A percentile compares a stretch with the other conserved stretches of the same genome.
Evolutionary conservation across 108 stramenopile species (phyloP).

Genomic region (Discostella stelligeroides): DNA sequence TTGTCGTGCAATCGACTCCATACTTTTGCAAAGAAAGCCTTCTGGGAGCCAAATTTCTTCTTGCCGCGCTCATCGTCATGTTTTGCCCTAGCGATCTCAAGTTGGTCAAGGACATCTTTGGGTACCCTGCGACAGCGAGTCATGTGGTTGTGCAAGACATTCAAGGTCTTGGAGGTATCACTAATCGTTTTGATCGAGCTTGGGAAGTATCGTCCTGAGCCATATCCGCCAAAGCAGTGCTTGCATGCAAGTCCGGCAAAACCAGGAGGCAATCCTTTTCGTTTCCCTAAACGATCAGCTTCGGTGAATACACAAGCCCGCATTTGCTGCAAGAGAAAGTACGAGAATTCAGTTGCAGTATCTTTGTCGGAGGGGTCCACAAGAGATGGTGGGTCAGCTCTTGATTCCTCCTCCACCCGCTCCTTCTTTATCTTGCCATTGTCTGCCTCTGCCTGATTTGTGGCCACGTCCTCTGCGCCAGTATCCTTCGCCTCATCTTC

Average conservation of each 20-base stretch:
- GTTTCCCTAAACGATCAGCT: conserved; percentile 49
- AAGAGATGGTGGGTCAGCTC: conserved; percentile 1
- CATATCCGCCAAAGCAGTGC: conserved; percentile 82
- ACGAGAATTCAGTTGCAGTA: conserved; percentile 80
- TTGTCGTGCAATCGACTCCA: conserved; percentile 78
- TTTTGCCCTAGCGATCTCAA: conserved; percentile 83
- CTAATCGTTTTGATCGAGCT: conserved; percentile 84
- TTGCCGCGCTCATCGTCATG: conserved; percentile 76
- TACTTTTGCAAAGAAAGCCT: conserved; percentile 83
- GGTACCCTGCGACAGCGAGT: conserved; percentile 86
- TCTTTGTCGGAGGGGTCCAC: conserved; percentile 40
- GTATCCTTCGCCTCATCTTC: conserved; percentile 3
- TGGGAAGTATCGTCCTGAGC: conserved; percentile 88
- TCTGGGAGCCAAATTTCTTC: conserved; percentile 86
- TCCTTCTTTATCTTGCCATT: neutral
- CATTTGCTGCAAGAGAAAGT: conserved; percentile 87
- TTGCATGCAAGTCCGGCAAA: conserved; percentile 89
- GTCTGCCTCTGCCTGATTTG: neutral
- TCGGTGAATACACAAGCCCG: conserved; percentile 61
- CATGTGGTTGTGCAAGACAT: conserved; percentile 89
- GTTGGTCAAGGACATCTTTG: conserved; percentile 77
- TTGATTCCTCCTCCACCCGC: neutral
- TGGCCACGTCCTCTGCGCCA: neutral
- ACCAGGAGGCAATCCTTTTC: conserved; percentile 74
- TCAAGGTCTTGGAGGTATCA: conserved; percentile 89